A percentile compares a stretch with the other conserved stretches of the same genome.
These are phyloP conservation scores for Pseudofabraea citricarpa DNA, from an alignment of 2,329 filamentous ascomycete genomes.

Conservation along the genomic window DNA sequence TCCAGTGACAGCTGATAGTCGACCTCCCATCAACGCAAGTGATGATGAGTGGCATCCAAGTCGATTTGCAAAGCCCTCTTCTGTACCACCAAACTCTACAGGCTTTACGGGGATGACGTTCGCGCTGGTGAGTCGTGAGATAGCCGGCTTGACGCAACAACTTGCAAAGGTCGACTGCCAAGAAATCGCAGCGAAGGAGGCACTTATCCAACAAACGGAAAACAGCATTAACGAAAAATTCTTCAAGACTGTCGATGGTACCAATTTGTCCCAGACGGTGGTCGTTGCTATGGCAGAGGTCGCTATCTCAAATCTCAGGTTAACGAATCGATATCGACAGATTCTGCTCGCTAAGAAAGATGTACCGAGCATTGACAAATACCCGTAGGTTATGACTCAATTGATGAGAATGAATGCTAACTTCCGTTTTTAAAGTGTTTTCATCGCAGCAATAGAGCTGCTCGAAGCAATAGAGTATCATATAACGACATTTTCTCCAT, in stretches of 20 bases:
- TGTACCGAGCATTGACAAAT: conserved; percentile 1
- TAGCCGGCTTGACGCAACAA: conserved; percentile 8
- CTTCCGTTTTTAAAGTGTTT: conserved; percentile 2
- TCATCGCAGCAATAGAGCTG: conserved; percentile 10
- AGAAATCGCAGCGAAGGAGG: conserved; percentile 7
- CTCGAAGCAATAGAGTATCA: conserved; percentile 16
- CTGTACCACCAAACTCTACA: conserved; percentile 5
- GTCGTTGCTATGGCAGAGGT: conserved; percentile 13
- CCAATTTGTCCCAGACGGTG: conserved; percentile 7
- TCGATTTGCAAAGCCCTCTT: conserved; percentile 16
- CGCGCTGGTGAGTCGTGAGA: conserved; percentile 10
- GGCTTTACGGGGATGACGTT: conserved; percentile 16
- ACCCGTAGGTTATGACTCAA: conserved; percentile 4
- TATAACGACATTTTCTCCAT: conserved; percentile 5
- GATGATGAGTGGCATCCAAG: conserved; percentile 19
- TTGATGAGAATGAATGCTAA: not conserved
- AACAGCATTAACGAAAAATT: conserved; percentile 9
- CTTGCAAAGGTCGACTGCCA: conserved; percentile 4
- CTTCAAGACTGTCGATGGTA: conserved; percentile 5
- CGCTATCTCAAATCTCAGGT: conserved; percentile 7
- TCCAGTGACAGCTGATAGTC: conserved; percentile 11
- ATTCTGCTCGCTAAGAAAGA: not conserved
- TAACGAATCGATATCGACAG: conserved; percentile 8
- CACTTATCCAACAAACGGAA: conserved; percentile 5
- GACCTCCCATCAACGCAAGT: conserved; percentile 15